Percentiles rank a stretch among this genome's conserved stretches.
phyloP scores from a whole-genome alignment of 75 land plant species.

The Selaginella tamariscina region DNA sequence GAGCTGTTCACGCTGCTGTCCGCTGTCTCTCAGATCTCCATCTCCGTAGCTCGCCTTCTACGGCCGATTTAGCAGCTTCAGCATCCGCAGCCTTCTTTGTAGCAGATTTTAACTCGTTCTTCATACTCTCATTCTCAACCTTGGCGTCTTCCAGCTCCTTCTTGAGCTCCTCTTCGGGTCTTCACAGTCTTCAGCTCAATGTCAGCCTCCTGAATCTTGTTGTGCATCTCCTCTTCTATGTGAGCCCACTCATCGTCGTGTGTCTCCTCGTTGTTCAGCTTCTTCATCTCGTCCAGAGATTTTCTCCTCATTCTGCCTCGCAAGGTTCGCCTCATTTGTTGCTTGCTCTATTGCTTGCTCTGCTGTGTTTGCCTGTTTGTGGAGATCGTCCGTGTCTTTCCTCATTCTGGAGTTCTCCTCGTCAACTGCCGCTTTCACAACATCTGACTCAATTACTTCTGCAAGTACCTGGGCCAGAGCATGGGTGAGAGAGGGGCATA shows the following conservation, averaged over 20 bases:
- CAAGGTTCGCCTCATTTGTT: no score
- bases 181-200: neutral
- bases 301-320: no score
- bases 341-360: no score
- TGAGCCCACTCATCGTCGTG: no score
- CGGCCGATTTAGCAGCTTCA: neutral
- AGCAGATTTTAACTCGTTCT: neutral
- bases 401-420: neutral
- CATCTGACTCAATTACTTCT: neutral
- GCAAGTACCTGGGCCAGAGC: no score
- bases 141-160: neutral
- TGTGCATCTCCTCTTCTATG: neutral
- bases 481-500: no score
- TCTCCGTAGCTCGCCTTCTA: neutral
- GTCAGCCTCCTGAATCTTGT: neutral
- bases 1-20: no score
- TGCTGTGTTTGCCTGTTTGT: neutral
- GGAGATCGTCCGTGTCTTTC: neutral
- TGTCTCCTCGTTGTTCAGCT: no score
- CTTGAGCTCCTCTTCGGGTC: neutral
- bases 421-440: neutral
- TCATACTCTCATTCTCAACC: neutral
- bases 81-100: neutral
- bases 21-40: neutral
- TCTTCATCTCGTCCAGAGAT: no score